These are phyloP conservation scores for Trichoderma oligosporum DNA, from an alignment of 2,329 filamentous ascomycete species.

Conservation along the genomic window DNA sequence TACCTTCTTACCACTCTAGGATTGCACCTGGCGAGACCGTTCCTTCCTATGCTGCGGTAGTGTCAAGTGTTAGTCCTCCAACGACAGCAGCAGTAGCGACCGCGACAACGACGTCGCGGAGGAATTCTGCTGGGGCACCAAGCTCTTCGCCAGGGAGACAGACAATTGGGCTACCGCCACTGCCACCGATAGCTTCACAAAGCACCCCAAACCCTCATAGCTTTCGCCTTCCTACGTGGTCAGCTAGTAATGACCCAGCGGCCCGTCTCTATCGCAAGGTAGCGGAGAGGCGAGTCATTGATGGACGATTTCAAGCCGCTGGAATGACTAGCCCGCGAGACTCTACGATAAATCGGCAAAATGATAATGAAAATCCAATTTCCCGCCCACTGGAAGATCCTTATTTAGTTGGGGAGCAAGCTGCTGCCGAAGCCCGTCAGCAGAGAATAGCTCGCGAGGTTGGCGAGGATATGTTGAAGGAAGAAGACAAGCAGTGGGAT, in stretches of 20 bases:
- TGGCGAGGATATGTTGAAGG: slow-evolving; percentile 51
- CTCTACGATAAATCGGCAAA: slow-evolving; percentile 7
- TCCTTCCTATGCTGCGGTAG: slow-evolving; percentile 49
- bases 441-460: slow-evolving; percentile 56
- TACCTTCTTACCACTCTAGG: slow-evolving; percentile 60
- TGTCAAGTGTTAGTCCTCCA: slow-evolving; percentile 10
- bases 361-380: slow-evolving; percentile 19
- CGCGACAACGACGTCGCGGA: not conserved
- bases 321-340: slow-evolving; percentile 21
- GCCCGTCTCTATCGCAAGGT: slow-evolving; percentile 61
- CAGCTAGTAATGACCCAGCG: slow-evolving; percentile 50
- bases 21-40: slow-evolving; percentile 44
- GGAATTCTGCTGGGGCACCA: slow-evolving; percentile 22
- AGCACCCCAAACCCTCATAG: slow-evolving; percentile 44
- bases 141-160: slow-evolving; percentile 31
- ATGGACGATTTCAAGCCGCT: slow-evolving; percentile 35
- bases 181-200: slow-evolving; percentile 40
- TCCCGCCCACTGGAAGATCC: slow-evolving; percentile 61
- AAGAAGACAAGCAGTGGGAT: slow-evolving; percentile 59
- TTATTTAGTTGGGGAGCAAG: slow-evolving; percentile 62
- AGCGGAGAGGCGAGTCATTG: slow-evolving; percentile 56
- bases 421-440: slow-evolving; percentile 54
- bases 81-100: slow-evolving; percentile 14
- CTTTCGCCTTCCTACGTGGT: slow-evolving; percentile 60
- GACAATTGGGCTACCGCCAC: slow-evolving; percentile 48